These are phyloP conservation scores for Daldinia caldariorum DNA, from an alignment of 495 filamentous ascomycete genomes.

Conservation along the genomic window DNA sequence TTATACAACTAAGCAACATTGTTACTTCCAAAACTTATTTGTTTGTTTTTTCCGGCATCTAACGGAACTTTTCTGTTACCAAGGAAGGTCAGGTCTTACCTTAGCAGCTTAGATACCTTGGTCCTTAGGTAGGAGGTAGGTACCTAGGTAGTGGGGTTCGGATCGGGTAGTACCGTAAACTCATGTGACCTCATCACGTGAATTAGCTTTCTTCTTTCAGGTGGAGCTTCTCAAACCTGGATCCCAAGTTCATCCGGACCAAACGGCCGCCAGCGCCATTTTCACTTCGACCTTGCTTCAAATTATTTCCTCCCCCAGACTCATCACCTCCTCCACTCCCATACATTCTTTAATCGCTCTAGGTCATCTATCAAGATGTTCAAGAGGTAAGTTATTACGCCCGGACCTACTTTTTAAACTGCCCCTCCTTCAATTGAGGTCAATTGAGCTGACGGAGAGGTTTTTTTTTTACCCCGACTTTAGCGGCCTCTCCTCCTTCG, in stretches of 20 bases:
- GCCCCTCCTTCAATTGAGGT: constrained; percentile 52
- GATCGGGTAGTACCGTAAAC: constrained; percentile 38
- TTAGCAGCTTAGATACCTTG: too few species aligned
- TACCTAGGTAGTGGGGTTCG: constrained; percentile 17
- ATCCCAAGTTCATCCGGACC: constrained; percentile 32
- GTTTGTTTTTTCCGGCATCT: too few species aligned
- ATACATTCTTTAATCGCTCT: constrained; percentile 58
- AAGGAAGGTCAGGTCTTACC: not conserved
- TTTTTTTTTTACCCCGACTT: constrained; percentile 49
- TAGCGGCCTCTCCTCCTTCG: constrained; percentile 84
- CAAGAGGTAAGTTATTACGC: constrained; percentile 74
- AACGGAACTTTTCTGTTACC: not conserved
- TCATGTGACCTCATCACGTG: constrained; percentile 43
- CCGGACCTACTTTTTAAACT: constrained; percentile 25
- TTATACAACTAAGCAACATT: too few species aligned
- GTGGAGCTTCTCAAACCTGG: constrained; percentile 30
- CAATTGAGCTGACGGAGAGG: constrained; percentile 56
- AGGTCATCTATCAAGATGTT: constrained; percentile 78
- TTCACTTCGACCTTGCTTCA: constrained; percentile 50
- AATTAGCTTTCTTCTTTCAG: not conserved
- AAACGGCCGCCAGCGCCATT: constrained; percentile 45
- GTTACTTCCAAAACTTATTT: too few species aligned
- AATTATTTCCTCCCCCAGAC: constrained; percentile 46
- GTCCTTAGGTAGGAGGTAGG: too few species aligned
- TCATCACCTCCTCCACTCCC: constrained; percentile 55